Evolutionary conservation across 2,329 filamentous ascomycete genomes (phyloP).

Genomic region (Kalmusia sp.): DNA sequence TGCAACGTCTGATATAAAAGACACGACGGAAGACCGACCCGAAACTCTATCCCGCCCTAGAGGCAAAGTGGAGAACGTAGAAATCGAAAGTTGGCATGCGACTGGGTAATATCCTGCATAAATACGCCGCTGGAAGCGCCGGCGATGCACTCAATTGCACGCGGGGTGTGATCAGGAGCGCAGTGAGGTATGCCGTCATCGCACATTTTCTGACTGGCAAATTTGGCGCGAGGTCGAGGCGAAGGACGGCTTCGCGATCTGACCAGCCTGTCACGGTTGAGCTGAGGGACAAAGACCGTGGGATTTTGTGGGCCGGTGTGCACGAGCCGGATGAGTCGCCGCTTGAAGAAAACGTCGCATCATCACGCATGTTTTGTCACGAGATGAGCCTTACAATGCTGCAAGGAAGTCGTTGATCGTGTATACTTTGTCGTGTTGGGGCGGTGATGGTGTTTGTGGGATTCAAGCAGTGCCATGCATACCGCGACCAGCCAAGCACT

Average conservation of each 20-base stretch:
- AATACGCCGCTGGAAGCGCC: no score
- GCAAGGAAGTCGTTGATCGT: not conserved
- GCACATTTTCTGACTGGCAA: slow-evolving; percentile 11
- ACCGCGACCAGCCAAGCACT: not conserved
- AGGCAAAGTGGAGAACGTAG: not conserved
- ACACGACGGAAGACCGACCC: not conserved
- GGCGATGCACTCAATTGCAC: no score
- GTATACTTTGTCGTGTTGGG: not conserved
- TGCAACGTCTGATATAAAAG: slow-evolving; percentile 3
- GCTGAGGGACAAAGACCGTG: not conserved
- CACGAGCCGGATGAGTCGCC: slow-evolving; percentile 11
- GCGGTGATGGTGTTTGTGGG: not conserved
- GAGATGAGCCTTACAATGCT: not conserved
- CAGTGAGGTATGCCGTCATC: slow-evolving; percentile 20
- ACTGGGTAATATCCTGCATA: not conserved
- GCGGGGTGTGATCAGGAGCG: not conserved
- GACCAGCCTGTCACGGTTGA: slow-evolving; percentile 7
- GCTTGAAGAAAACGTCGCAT: slow-evolving; percentile 1
- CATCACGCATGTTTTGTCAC: slow-evolving; percentile 8
- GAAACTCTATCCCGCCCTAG: not conserved
- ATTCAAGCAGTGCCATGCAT: not conserved
- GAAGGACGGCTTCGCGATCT: not conserved
- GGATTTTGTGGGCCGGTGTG: slow-evolving; percentile 17
- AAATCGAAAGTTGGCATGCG: not conserved
- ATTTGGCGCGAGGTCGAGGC: not conserved